Evolutionary conservation across 768 basidiomycete genomes (phyloP).

Genomic region (Mycena haematopus): DNA sequence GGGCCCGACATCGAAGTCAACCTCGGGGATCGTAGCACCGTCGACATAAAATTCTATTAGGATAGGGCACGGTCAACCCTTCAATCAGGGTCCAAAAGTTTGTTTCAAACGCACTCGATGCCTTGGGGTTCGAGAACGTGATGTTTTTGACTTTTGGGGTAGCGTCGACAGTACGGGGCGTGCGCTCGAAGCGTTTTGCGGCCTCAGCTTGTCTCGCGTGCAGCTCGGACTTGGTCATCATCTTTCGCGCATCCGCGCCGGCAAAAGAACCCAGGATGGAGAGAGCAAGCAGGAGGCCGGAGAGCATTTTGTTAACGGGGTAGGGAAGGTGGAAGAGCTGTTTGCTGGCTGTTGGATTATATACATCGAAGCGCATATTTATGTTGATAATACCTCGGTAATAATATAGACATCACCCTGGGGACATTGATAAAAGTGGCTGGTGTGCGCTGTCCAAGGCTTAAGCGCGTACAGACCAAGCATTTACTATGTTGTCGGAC

Average conservation of each 20-base stretch:
- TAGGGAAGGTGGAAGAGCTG: neutral
- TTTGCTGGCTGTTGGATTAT: neutral
- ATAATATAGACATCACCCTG: too few species aligned
- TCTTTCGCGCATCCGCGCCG: slow-evolving; percentile 37
- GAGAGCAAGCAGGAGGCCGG: slow-evolving; percentile 31
- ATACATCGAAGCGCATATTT: slow-evolving; percentile 20
- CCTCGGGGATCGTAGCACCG: slow-evolving; percentile 67
- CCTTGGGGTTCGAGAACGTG: slow-evolving; percentile 71
- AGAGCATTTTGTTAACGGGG: slow-evolving; percentile 17
- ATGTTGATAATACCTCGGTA: too few species aligned
- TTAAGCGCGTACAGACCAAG: too few species aligned
- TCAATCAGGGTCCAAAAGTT: neutral
- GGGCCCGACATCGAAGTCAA: slow-evolving; percentile 78
- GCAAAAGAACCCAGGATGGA: slow-evolving; percentile 26
- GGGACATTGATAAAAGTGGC: too few species aligned
- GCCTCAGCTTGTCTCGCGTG: slow-evolving; percentile 55
- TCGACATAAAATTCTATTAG: slow-evolving; percentile 71
- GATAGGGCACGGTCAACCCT: neutral
- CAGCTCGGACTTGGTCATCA: slow-evolving; percentile 48
- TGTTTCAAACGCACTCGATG: slow-evolving; percentile 53
- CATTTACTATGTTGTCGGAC: slow-evolving; percentile 29
- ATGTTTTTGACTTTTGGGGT: slow-evolving; percentile 55
- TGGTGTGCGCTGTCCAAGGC: too few species aligned
- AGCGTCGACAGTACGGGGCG: slow-evolving; percentile 15
- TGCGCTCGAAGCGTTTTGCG: slow-evolving; percentile 46